Percentiles rank a stretch among this genome's conserved stretches.
Conservation (phyloP, 176 grass and related monocot species). For the Saccharum spontaneum region DNA sequence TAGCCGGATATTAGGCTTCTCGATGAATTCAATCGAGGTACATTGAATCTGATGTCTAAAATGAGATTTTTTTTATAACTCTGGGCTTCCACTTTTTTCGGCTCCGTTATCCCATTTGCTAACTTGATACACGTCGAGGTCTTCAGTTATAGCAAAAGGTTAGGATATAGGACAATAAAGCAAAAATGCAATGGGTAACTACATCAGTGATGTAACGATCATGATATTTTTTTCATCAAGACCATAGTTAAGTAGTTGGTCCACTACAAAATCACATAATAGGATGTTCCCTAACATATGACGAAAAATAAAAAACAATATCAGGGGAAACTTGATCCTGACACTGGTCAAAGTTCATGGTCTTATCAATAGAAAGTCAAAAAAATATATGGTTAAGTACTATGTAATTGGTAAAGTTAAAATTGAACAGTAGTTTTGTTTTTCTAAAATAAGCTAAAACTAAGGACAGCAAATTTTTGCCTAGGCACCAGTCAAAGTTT, state of each 20-base stretch:
- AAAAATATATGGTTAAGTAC: neutral
- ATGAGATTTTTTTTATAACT: neutral
- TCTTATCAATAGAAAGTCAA: neutral
- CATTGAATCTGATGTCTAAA: conserved; percentile 4
- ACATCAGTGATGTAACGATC: neutral
- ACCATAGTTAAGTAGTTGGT: neutral
- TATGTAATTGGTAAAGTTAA: neutral
- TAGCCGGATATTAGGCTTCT: conserved; percentile 42
- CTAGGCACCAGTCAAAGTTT: neutral
- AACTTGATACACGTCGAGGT: neutral
- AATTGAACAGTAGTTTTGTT: neutral
- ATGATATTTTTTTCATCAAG: neutral
- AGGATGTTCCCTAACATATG: neutral
- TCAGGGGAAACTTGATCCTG: neutral
- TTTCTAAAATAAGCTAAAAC: neutral
- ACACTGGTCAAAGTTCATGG: neutral
- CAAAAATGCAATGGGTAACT: neutral
- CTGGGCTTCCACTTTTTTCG: neutral
- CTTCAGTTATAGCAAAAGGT: conserved; percentile 1
- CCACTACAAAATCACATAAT: neutral
- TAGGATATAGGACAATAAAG: neutral
- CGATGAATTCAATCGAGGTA: conserved; percentile 24
- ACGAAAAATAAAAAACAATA: neutral
- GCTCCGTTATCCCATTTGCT: neutral
- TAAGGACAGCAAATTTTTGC: neutral